Evolutionary conservation across 116 monocot genomes (phyloP).

Genomic region (Iris pallida): DNA sequence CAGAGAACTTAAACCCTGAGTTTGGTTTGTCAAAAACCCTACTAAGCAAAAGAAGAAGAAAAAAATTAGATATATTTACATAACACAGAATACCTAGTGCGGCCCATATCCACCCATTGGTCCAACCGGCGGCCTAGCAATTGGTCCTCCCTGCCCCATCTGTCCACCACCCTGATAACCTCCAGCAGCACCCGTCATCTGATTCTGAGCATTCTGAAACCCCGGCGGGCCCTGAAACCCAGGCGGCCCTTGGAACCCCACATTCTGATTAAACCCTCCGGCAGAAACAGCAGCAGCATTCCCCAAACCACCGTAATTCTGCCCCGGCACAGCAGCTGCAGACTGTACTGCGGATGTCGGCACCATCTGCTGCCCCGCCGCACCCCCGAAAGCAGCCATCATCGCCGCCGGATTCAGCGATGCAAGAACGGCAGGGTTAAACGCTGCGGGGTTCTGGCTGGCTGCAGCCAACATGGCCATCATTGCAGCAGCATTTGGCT

Average conservation of each 20-base stretch:
- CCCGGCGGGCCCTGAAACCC: conserved; percentile 35
- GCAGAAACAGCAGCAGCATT: too few relatives aligned
- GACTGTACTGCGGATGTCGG: conserved; percentile 16
- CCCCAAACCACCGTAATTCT: conserved; percentile 24
- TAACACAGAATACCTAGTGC: conserved; percentile 69
- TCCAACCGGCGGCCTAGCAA: conserved; percentile 47
- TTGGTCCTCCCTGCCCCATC: conserved; percentile 21
- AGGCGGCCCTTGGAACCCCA: conserved; percentile 41
- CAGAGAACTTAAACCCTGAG: not conserved
- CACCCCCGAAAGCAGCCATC: conserved; percentile 45
- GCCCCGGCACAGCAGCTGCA: conserved; percentile 21
- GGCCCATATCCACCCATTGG: conserved; percentile 68
- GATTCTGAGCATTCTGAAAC: conserved; percentile 18
- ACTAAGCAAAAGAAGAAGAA: not conserved
- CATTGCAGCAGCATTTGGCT: conserved; percentile 55
- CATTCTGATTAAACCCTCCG: conserved; percentile 52
- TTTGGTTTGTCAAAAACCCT: not conserved
- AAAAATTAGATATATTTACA: not conserved
- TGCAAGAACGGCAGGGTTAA: conserved; percentile 68
- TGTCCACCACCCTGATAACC: conserved; percentile 29
- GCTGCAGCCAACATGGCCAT: conserved; percentile 80
- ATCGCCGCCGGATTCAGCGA: conserved; percentile 67
- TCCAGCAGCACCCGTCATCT: too few relatives aligned
- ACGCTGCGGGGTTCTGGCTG: conserved; percentile 60
- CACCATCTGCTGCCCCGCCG: conserved; percentile 21